A percentile compares a stretch with the other conserved stretches of the same genome.
Evolutionary conservation across 1,284 basidiomycete genomes (phyloP).

Genomic region (Flammula alnicola): DNA sequence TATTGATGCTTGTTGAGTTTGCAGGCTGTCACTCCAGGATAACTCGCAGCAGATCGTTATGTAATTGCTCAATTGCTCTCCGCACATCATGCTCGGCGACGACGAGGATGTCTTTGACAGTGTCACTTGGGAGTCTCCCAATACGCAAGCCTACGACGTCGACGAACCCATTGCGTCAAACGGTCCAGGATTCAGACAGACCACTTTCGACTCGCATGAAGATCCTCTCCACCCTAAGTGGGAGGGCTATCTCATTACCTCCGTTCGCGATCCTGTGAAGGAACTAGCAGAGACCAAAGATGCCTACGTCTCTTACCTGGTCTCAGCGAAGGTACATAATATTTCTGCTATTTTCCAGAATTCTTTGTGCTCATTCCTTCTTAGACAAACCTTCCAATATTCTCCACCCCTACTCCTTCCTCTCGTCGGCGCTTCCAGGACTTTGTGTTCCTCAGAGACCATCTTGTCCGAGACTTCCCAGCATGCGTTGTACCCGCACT

Average conservation of each 20-base stretch:
- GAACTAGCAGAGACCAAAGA: constrained; percentile 97
- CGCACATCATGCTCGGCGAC: constrained; percentile 67
- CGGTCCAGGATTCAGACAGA: constrained; percentile 80
- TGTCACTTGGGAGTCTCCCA: constrained; percentile 82
- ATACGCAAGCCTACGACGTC: constrained; percentile 54
- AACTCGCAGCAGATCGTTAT: constrained; percentile 23
- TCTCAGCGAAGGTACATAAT: constrained; percentile 79
- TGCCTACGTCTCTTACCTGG: constrained; percentile 93
- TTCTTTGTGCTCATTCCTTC: constrained; percentile 12
- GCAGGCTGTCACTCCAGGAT: constrained; percentile 18
- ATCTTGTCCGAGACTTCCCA: constrained; percentile 91
- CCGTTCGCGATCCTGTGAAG: constrained; percentile 91
- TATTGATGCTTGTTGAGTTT: constrained; percentile 36
- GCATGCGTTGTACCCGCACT: constrained; percentile 96
- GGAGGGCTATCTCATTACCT: constrained; percentile 87
- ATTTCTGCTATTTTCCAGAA: constrained; percentile 1
- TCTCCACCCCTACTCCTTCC: constrained; percentile 73
- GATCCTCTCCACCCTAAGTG: constrained; percentile 82
- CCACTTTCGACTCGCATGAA: constrained; percentile 66
- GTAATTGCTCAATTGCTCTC: constrained; percentile 23
- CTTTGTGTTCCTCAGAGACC: constrained; percentile 92
- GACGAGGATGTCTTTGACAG: constrained; percentile 87
- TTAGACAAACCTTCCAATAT: constrained; percentile 84
- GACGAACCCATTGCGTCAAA: constrained; percentile 45
- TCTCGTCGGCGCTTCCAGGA: constrained; percentile 93